Percentiles rank a stretch among this genome's conserved stretches.
These are phyloP conservation scores for Talaromyces sp. DNA, from an alignment of 2,329 filamentous ascomycete genomes.

Conservation along the genomic window DNA sequence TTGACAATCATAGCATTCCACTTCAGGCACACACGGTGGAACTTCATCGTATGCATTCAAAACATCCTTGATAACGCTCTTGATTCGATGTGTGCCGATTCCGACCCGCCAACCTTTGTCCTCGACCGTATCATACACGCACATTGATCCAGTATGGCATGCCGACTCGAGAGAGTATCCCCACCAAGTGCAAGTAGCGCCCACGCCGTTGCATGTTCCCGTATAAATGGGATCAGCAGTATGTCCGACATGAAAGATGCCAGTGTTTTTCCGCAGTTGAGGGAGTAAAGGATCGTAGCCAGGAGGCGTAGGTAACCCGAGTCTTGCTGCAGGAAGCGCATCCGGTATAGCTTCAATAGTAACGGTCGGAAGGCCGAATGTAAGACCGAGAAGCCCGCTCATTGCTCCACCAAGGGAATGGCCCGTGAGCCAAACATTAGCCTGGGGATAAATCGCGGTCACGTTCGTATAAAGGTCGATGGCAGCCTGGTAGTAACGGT, in stretches of 20 bases:
- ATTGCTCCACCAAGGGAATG: slow-evolving; percentile 91
- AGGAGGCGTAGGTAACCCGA: slow-evolving; percentile 81
- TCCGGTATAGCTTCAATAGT: slow-evolving; percentile 93
- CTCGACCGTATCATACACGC: slow-evolving; percentile 84
- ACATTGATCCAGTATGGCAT: slow-evolving; percentile 86
- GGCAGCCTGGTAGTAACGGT: slow-evolving; percentile 85
- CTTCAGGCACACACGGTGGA: slow-evolving; percentile 69
- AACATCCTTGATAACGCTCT: slow-evolving; percentile 80
- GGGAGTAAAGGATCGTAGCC: slow-evolving; percentile 66
- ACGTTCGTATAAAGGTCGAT: slow-evolving; percentile 90
- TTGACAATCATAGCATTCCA: slow-evolving; percentile 80
- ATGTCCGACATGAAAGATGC: slow-evolving; percentile 85
- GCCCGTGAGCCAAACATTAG: slow-evolving; percentile 83
- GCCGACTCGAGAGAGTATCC: slow-evolving; percentile 90
- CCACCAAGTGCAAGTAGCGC: slow-evolving; percentile 80
- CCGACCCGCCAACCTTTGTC: slow-evolving; percentile 91
- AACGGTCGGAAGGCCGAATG: slow-evolving; percentile 83
- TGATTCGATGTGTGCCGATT: slow-evolving; percentile 86
- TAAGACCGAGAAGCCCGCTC: slow-evolving; percentile 80
- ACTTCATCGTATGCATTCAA: slow-evolving; percentile 76
- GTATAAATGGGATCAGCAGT: slow-evolving; percentile 94
- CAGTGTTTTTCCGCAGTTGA: slow-evolving; percentile 67
- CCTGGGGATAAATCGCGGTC: slow-evolving; percentile 76
- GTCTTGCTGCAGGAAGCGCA: slow-evolving; percentile 73
- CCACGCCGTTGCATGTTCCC: slow-evolving; percentile 85